Evolutionary conservation across 2,329 filamentous ascomycete species (phyloP), one percentile per base, ranked within the genome.

Genomic region (Phialocephala sp.): DNA sequence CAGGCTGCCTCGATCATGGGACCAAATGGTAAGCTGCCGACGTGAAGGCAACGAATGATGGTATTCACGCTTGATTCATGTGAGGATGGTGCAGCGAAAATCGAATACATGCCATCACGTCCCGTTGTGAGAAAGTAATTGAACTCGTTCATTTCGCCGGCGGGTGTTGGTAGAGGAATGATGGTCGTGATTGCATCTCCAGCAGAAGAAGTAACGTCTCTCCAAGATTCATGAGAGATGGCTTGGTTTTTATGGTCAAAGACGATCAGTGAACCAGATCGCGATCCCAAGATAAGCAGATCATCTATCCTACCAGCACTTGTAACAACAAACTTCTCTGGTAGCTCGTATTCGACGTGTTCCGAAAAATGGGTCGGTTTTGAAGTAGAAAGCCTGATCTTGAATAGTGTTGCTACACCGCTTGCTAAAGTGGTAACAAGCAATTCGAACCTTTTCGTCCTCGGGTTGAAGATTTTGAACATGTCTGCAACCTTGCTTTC

Each of bases 1-100:
- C 87, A 89, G 0, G 90, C 84, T 0, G 89, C 88, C 76, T 96
- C 92, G 43, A 97, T 85, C 71, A 92, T 88, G 0, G 90, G 89
- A 0, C 91, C 91, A 52, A 96, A 87, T 0, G 91, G 88, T 1
- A 91, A 86, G 2, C 82, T 80, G 0, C 89, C 86, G 70, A 89
- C 86, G 76, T 97, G 92, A 5, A 91, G 79, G 0, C 90, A 64
- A 22, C 43, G 41, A 5, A 75, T 36, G 1, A n/a, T 56, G 22
- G 37, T 24, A 14, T 24, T 59, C 3, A 12, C 35, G 20, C 18
- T 47, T 32, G 20, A 27, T 18, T 54, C 67, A 0, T 71, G 68
- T 62, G 2, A 76, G 14, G 1, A 20, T 8, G 15, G 2, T 32
- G n/a, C 20, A 22, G 22, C 60, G 41, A 76, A 92, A 58, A 94